These are phyloP conservation scores for Gaeumannomyces sp. DNA, from an alignment of 2,329 filamentous ascomycete genomes.

Conservation along the genomic window DNA sequence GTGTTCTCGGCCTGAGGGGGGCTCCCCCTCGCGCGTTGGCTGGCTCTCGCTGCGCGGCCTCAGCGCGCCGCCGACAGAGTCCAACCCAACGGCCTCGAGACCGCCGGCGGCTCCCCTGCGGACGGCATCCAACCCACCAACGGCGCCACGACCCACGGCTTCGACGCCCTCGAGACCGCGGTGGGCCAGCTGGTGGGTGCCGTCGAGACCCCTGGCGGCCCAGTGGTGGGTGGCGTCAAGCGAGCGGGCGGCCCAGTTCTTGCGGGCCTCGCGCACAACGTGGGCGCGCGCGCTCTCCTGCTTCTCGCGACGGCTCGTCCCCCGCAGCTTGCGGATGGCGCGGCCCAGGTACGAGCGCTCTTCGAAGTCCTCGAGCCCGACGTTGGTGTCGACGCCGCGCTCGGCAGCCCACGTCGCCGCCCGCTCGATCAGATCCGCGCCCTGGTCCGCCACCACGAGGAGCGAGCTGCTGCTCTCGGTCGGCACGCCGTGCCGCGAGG, in stretches of 20 bases:
- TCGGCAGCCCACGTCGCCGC: conserved; percentile 8
- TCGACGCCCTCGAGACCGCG: background rate
- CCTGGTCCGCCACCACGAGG: background rate
- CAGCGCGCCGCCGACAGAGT: background rate
- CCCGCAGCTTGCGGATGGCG: conserved; percentile 8
- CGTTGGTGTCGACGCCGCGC: conserved; percentile 9
- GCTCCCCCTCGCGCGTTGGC: background rate
- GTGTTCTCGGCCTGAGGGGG: background rate
- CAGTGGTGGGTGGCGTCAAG: conserved; percentile 5
- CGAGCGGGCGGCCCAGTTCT: conserved; percentile 9
- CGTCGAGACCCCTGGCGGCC: conserved; percentile 4
- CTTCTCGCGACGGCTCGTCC: conserved; percentile 2
- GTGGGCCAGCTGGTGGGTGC: background rate
- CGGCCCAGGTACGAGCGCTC: conserved; percentile 6
- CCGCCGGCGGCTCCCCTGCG: background rate
- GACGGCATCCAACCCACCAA: background rate
- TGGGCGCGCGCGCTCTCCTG: conserved; percentile 6
- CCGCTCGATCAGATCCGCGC: conserved; percentile 6
- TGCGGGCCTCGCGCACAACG: conserved; percentile 9
- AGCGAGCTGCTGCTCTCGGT: background rate
- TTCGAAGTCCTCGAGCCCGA: conserved; percentile 10
- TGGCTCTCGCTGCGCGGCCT: background rate
- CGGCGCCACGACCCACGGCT: background rate
- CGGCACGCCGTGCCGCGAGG: background rate
- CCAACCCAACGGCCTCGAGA: no score